These are phyloP conservation scores for Cornus florida DNA, from an alignment of 148 eudicot species.

Conservation along the genomic window DNA sequence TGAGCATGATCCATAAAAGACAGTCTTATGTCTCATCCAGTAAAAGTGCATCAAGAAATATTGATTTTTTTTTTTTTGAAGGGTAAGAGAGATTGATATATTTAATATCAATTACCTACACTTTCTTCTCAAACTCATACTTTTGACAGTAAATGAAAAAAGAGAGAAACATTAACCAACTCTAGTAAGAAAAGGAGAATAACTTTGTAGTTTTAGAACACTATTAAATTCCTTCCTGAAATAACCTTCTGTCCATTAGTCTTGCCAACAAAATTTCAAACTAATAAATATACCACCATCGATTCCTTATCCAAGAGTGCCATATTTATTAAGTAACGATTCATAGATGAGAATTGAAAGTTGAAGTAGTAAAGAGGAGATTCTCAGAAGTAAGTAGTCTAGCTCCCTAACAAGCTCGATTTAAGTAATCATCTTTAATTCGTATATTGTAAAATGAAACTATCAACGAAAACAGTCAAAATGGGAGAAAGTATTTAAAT, in stretches of 20 bases:
- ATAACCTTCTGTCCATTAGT: background rate
- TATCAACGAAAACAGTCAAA: background rate
- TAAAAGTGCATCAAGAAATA: background rate
- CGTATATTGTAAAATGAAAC: background rate
- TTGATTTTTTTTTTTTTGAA: too few relatives aligned
- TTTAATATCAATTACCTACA: background rate
- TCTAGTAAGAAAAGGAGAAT: background rate
- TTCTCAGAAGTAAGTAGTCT: background rate
- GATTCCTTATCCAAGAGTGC: background rate
- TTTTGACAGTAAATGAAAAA: background rate
- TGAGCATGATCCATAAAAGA: background rate
- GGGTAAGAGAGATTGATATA: background rate
- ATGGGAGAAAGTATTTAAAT: background rate
- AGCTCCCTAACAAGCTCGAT: background rate
- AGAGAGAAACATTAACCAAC: background rate
- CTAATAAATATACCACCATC: background rate
- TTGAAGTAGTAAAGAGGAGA: background rate
- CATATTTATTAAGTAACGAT: too few relatives aligned
- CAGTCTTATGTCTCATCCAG: background rate
- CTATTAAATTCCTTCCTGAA: background rate
- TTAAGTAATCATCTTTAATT: background rate
- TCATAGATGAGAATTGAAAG: background rate
- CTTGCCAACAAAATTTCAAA: background rate
- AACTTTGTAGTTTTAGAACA: background rate
- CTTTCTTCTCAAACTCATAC: constrained; percentile 1